Percentiles rank a stretch among this genome's conserved stretches.
These are phyloP conservation scores for Barnettozyma sucrosica DNA, from an alignment of 805 yeast genomes.

Conservation along the genomic window DNA sequence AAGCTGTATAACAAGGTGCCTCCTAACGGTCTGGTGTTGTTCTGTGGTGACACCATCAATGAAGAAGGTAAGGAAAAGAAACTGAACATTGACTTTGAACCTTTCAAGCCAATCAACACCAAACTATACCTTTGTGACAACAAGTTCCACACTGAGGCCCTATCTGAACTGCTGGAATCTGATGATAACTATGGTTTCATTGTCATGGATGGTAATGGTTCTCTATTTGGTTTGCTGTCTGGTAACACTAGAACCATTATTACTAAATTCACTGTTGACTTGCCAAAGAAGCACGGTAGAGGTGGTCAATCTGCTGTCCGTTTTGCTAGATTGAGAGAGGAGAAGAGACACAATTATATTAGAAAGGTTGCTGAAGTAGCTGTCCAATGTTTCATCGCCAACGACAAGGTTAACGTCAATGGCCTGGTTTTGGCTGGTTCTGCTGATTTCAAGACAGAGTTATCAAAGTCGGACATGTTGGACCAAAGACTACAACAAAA, in stretches of 20 bases:
- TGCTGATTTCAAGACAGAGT: slow-evolving; percentile 96
- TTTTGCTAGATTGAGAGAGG: slow-evolving; percentile 98
- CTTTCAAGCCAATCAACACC: slow-evolving; percentile 98
- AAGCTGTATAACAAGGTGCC: slow-evolving; percentile 88
- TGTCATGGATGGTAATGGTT: slow-evolving; percentile 99
- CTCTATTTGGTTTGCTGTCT: slow-evolving; percentile 87
- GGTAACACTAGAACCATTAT: slow-evolving; percentile 96
- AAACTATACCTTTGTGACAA: slow-evolving; percentile 93
- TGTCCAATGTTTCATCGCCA: slow-evolving; percentile 93
- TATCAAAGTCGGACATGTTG: slow-evolving; percentile 87
- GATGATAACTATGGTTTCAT: slow-evolving; percentile 97
- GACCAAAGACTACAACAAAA: slow-evolving; percentile 84
- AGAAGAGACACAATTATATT: slow-evolving; percentile 97
- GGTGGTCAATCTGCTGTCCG: slow-evolving; percentile 99
- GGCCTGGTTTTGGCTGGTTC: slow-evolving; percentile 98
- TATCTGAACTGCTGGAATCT: slow-evolving; percentile 86
- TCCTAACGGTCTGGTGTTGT: slow-evolving; percentile 88
- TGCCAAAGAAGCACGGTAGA: slow-evolving; percentile 99
- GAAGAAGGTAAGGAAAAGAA: slow-evolving; percentile 97
- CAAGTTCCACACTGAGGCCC: slow-evolving; percentile 96
- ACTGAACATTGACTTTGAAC: slow-evolving; percentile 95
- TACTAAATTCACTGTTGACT: slow-evolving; percentile 93
- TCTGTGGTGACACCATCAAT: slow-evolving; percentile 97
- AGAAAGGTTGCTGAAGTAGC: slow-evolving; percentile 98
- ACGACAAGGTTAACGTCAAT: slow-evolving; percentile 88